Base-by-base conservation (phyloP, 2,329 filamentous ascomycete genomes). In the Aspergillus melleus region DNA sequence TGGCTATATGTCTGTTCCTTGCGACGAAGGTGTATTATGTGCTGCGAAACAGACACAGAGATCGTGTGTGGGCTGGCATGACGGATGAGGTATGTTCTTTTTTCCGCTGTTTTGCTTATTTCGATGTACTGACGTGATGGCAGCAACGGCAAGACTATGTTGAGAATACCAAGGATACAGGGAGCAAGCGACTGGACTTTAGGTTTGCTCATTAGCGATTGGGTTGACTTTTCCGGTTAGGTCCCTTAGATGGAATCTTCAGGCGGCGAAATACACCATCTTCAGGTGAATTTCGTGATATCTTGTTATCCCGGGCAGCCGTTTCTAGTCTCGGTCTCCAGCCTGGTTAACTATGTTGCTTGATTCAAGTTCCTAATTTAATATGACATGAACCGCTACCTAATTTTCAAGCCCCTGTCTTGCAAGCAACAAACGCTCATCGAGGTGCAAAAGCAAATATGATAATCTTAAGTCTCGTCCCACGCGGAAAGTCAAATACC, bases 1-100 rank as follows among this genome's bases (percentile, higher is more conserved):
- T 85, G 1, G 74, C 77, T 1, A 68, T 86, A 2, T 68, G 77
- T 0, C 63, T 79, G 0, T 84, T 86, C 49, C 5, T 84, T n/a
- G 72, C 68, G 0, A 65, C 63, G 1, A 74, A 73, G 61, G 55
- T 46, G 5, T 73, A 71, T 47, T 73, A 74, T 57, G 60, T 73
- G 6, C 64, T 55, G 57, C 54, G 66, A 49, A 73, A 74, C 55
- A 59, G 57, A 51, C 75, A 76, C 64, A 82, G 82, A 65, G 77
- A 78, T 10, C 73, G 66, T 52, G 59, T 69, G 6, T 74, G 71
- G 71, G 61, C 64, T 46, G 57, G 55, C 1, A 71, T 73, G 70
- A 66, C 67, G 1, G 61, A 62, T 14, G 61, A 68, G 53, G 52
- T 42, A 42, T 42, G 16, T n/a, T 42, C 16, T 10, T 36, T 2